These are phyloP conservation scores for Sambucus nigra DNA, from an alignment of 129 eudicot species.

Conservation along the genomic window DNA sequence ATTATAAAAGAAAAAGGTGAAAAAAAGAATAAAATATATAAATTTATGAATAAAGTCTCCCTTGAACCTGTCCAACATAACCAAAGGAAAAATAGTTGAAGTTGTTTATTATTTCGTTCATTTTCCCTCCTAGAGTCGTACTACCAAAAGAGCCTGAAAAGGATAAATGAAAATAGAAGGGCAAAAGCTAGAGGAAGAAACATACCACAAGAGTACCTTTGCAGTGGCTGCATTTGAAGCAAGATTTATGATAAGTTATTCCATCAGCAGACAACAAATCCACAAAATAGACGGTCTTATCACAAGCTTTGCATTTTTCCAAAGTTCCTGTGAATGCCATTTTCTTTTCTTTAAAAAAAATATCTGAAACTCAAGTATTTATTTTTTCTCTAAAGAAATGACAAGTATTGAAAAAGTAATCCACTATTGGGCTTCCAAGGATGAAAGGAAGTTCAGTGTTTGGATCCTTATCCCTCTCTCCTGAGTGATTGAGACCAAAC, in stretches of 20 bases:
- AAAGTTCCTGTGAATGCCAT: constrained; percentile 93
- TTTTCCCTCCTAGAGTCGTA: too few species aligned
- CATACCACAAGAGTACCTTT: constrained; percentile 85
- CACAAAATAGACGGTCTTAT: constrained; percentile 79
- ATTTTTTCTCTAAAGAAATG: constrained; percentile 1
- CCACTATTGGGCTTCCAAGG: constrained; percentile 24
- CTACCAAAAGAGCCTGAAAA: too few species aligned
- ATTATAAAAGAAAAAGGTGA: too few species aligned
- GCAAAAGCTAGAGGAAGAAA: neutral
- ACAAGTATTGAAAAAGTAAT: constrained; percentile 13
- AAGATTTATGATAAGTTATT: constrained; percentile 68
- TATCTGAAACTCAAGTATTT: neutral
- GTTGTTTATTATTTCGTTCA: too few species aligned
- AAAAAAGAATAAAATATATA: too few species aligned
- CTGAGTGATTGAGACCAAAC: neutral
- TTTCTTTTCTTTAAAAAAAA: constrained; percentile 12
- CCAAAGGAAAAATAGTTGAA: too few species aligned
- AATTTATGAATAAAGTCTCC: too few species aligned
- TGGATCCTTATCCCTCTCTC: neutral
- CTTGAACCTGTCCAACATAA: too few species aligned
- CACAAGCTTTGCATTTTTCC: constrained; percentile 97
- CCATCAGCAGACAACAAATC: constrained; percentile 88
- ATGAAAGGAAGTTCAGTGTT: constrained; percentile 7
- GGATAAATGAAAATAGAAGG: too few species aligned
- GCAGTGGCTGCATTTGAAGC: constrained; percentile 93